Evolutionary conservation across 345 rosid species (phyloP).

Genomic region (Kernera saxatilis): DNA sequence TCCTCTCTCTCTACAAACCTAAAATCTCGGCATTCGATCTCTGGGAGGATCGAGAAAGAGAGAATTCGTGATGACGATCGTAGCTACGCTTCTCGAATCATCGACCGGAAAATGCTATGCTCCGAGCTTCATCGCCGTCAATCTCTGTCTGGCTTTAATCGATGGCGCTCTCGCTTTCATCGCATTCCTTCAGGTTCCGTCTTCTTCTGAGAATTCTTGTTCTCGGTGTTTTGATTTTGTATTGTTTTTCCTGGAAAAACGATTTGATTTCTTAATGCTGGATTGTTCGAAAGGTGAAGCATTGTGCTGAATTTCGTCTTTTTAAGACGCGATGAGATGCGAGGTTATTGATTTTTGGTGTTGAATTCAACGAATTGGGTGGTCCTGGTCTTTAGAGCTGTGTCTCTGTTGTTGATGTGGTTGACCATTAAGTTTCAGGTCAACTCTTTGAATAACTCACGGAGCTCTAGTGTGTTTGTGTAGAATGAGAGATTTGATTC

Average conservation of each 20-base stretch:
- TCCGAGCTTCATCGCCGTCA: slow-evolving; percentile 29
- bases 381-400: not conserved
- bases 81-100: slow-evolving; percentile 8
- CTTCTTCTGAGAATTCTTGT: not conserved
- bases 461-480: not conserved
- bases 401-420: not conserved
- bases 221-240: not conserved
- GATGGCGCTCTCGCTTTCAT: slow-evolving; percentile 30
- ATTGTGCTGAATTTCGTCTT: not conserved
- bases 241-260: not conserved
- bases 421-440: slow-evolving; percentile 26
- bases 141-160: slow-evolving; percentile 29
- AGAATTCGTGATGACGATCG: slow-evolving; percentile 9
- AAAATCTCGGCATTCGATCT: slow-evolving; percentile 33
- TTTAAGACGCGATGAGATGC: not conserved
- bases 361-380: not conserved
- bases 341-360: not conserved
- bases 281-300: slow-evolving; percentile 7
- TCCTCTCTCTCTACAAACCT: slow-evolving; percentile 23
- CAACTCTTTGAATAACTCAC: slow-evolving; percentile 11
- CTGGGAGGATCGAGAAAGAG: slow-evolving; percentile 4
- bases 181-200: slow-evolving; percentile 29
- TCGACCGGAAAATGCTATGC: slow-evolving; percentile 16
- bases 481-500: slow-evolving; percentile 7
- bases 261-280: slow-evolving; percentile 2